Evolutionary conservation across 1,284 basidiomycete genomes (phyloP).

Genomic region (Afroboletus lepidellus): DNA sequence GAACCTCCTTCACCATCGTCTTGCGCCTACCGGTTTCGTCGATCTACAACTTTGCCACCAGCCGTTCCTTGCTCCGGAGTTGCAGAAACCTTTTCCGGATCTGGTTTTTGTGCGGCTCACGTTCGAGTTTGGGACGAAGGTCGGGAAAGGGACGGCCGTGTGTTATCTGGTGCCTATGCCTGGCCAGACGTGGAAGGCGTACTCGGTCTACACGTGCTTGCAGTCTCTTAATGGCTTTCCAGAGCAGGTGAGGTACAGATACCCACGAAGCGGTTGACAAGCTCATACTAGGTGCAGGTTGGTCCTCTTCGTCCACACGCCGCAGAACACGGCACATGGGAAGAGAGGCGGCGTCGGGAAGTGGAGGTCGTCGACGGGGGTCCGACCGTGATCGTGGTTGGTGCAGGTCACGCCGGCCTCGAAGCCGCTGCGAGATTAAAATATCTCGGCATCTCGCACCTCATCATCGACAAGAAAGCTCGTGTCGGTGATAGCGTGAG

Average conservation of each 20-base stretch:
- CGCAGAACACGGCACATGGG: constrained; percentile 31
- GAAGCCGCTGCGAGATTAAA: constrained; percentile 38
- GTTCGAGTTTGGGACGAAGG: constrained; percentile 28
- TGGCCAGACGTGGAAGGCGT: constrained; percentile 29
- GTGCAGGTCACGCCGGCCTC: constrained; percentile 40
- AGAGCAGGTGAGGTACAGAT: constrained; percentile 28
- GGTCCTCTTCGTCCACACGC: constrained; percentile 21
- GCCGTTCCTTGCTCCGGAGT: constrained; percentile 19
- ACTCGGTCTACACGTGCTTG: constrained; percentile 43
- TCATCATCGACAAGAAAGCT: constrained; percentile 37
- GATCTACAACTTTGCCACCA: constrained; percentile 21
- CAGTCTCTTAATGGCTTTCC: constrained; percentile 48
- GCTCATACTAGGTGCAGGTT: constrained; percentile 15
- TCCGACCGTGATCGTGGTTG: constrained; percentile 34
- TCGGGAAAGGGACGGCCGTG: constrained; percentile 24
- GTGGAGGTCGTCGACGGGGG: constrained; percentile 25
- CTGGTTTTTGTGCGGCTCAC: constrained; percentile 24
- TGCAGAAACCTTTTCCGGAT: constrained; percentile 26
- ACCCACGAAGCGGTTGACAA: neutral
- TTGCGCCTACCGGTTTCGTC: constrained; percentile 35
- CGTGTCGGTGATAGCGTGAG: constrained; percentile 36
- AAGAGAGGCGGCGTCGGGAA: constrained; percentile 25
- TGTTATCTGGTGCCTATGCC: constrained; percentile 20
- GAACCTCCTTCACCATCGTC: constrained; percentile 24
- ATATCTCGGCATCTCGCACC: constrained; percentile 33